Evolutionary conservation across 2,329 filamentous ascomycete species (phyloP).

Genomic region (Zarea fungicola): DNA sequence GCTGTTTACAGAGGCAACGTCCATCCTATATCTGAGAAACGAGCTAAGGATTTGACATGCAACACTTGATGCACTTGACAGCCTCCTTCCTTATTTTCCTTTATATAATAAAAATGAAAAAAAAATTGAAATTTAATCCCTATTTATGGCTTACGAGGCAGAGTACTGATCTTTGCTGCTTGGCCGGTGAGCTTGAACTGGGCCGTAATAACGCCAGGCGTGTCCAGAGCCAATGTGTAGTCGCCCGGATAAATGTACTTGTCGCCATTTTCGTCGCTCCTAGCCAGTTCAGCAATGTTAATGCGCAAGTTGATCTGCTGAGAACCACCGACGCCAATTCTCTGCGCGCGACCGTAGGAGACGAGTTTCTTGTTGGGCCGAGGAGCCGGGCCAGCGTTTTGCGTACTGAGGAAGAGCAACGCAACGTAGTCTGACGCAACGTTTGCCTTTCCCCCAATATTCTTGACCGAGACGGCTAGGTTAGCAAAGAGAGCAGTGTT

Average conservation of each 20-base stretch:
- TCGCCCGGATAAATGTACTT: slow-evolving; percentile 16
- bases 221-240: slow-evolving; percentile 14
- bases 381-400: slow-evolving; percentile 15
- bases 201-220: slow-evolving; percentile 1
- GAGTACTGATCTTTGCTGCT: slow-evolving; percentile 12
- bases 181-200: slow-evolving; percentile 13
- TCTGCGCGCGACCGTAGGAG: slow-evolving; percentile 14
- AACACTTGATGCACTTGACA: too few species aligned
- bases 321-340: slow-evolving; percentile 12
- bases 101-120: too few species aligned
- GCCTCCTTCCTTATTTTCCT: too few species aligned
- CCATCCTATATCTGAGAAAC: too few species aligned
- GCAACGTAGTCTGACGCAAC: slow-evolving; percentile 17
- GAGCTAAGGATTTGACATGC: too few species aligned
- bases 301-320: slow-evolving; percentile 12
- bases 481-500: slow-evolving; percentile 8
- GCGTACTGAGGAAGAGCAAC: slow-evolving; percentile 15
- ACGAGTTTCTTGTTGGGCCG: slow-evolving; percentile 16
- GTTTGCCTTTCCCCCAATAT: slow-evolving; percentile 7
- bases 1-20: too few species aligned
- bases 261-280: slow-evolving; percentile 15
- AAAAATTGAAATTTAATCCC: too few species aligned
- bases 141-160: slow-evolving; percentile 5
- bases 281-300: slow-evolving; percentile 12
- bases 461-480: slow-evolving; percentile 6